Conservation (phyloP, 176 grass and related monocot genomes). For the Oryza longistaminata region DNA sequence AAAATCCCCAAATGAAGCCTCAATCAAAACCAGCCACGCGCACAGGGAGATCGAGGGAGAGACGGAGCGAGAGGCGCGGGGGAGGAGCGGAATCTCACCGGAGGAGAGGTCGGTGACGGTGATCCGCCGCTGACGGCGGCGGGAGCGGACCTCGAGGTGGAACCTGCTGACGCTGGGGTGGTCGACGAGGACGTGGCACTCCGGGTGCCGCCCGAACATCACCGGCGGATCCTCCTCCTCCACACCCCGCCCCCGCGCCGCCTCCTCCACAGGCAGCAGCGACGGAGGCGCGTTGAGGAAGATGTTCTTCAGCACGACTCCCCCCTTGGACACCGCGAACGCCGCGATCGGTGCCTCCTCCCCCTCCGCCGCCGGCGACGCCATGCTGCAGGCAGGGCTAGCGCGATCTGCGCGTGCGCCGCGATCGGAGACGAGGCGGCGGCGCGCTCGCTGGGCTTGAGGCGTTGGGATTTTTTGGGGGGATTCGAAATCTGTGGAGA, state of each 20-base stretch:
- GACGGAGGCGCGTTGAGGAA: slow-evolving; percentile 64
- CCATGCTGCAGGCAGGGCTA: not conserved
- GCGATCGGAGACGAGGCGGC: not conserved
- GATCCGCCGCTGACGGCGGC: slow-evolving; percentile 48
- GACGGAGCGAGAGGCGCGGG: not conserved
- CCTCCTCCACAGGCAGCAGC: not conserved
- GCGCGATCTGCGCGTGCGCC: not conserved
- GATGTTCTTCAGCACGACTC: slow-evolving; percentile 68
- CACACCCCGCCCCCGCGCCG: not conserved
- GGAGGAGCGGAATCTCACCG: slow-evolving; percentile 36
- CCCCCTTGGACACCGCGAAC: slow-evolving; percentile 72
- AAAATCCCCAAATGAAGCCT: not conserved
- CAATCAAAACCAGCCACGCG: not conserved
- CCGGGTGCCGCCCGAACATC: slow-evolving; percentile 70
- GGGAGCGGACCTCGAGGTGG: slow-evolving; percentile 60
- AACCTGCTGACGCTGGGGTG: slow-evolving; percentile 95
- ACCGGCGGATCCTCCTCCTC: slow-evolving; percentile 45
- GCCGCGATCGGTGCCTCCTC: slow-evolving; percentile 53
- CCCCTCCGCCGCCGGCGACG: not conserved
- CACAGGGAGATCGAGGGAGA: too few relatives aligned
- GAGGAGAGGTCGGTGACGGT: slow-evolving; percentile 74
- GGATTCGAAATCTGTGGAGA: slow-evolving; percentile 5
- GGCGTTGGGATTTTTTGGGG: not conserved
- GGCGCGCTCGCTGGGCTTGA: not conserved
- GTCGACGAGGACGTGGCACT: slow-evolving; percentile 77